Evolutionary conservation across 257 asterid species (phyloP), one percentile per base, ranked within the genome.

Genomic region (Echium plantagineum): DNA sequence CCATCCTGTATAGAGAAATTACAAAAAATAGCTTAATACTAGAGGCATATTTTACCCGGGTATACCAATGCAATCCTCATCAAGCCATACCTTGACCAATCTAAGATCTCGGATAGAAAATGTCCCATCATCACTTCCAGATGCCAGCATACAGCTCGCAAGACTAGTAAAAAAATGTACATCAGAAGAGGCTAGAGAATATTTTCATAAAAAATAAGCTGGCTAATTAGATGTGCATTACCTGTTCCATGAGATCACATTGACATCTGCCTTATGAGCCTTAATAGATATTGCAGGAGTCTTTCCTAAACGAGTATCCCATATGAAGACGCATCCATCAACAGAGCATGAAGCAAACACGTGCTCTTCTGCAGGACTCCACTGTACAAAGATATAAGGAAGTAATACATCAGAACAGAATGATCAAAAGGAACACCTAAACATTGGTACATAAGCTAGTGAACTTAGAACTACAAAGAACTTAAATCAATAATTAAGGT

Each of bases 201-300:
- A 66, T 47, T 35, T 16, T 2, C 6, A 55, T 35, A 59, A 54
- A 28, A 62, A 5, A n/a, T 24, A 62, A 48, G 42, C 63, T 19
- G 17, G 18, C 19, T 15, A 24, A 2, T 15, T 26, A 21, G 58
- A 35, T 31, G 58, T 55, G 52, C 22, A 64, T 52, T 62, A 93
- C 98, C 94, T 86, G 94, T 86, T 93, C 98, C 98, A 93, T 31
- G 98, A 82, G 32, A 89, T 83, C 35, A 93, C 98, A 76, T 93
- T 93, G 35, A 93, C 98, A 83, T 93, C 98, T 52, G 96, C 91
- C 22, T 84, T 81, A 61, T 93, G 97, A 28, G 96, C 97, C 58
- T 77, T 80, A 63, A 89, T 78, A 7, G 85, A 65, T 57, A 75
- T 78, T 61, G 86, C 97, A 17, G 97, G 94, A 66, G 94, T 68